These are phyloP conservation scores for Beauveria varroae DNA, from an alignment of 2,329 filamentous ascomycete genomes.

Conservation along the genomic window DNA sequence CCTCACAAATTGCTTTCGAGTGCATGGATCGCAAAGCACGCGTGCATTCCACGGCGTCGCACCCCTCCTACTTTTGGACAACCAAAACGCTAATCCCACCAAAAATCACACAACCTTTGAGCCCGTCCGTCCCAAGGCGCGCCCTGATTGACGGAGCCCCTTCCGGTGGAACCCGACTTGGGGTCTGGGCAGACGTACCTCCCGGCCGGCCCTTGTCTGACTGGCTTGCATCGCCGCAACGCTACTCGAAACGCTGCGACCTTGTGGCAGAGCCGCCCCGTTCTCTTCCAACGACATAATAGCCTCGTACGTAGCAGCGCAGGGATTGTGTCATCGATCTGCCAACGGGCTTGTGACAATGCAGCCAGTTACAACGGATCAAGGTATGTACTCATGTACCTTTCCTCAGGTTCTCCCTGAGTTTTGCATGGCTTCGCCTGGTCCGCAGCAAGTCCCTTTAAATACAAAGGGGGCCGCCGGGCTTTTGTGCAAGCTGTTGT, in stretches of 20 bases:
- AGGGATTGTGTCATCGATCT: slow-evolving; percentile 13
- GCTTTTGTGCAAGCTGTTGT: background rate
- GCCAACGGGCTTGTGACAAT: slow-evolving; percentile 12
- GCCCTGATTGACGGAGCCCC: slow-evolving; percentile 10
- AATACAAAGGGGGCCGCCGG: slow-evolving; percentile 9
- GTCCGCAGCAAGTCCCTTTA: slow-evolving; percentile 5
- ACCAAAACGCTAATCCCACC: slow-evolving; percentile 1
- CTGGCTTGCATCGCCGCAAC: background rate
- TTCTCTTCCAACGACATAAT: slow-evolving; percentile 10
- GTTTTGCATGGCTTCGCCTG: slow-evolving; percentile 8
- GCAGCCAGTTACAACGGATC: slow-evolving; percentile 6
- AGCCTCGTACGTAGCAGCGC: slow-evolving; percentile 11
- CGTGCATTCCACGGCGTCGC: background rate
- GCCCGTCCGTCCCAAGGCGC: background rate
- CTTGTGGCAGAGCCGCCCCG: slow-evolving; percentile 8
- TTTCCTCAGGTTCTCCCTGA: background rate
- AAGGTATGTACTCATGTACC: slow-evolving; percentile 12
- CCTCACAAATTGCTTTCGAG: background rate
- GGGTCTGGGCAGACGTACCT: slow-evolving; percentile 9
- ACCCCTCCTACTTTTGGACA: background rate
- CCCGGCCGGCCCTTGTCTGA: background rate
- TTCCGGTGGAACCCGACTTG: slow-evolving; percentile 11
- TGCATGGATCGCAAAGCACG: slow-evolving; percentile 1
- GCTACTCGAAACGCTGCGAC: slow-evolving; percentile 2
- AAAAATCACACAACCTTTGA: background rate